phyloP scores from a whole-genome alignment of 2,329 filamentous ascomycete genomes.

The Penicillium occitanis region DNA sequence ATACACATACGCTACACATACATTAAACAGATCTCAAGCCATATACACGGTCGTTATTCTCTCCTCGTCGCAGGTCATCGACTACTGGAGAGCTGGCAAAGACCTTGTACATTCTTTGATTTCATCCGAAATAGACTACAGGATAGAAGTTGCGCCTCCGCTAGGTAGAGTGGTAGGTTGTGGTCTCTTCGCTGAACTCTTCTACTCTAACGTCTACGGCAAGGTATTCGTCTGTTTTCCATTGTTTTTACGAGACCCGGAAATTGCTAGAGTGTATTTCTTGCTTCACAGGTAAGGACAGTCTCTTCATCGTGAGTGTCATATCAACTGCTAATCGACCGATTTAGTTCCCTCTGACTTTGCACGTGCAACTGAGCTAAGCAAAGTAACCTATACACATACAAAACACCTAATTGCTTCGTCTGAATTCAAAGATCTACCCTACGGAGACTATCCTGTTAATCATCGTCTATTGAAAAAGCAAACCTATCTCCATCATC shows the following conservation, averaged over 20 bases:
- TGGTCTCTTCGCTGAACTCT: neutral
- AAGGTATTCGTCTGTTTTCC: slow-evolving; percentile 11
- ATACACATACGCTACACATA: neutral
- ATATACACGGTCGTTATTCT: neutral
- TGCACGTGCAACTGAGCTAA: neutral
- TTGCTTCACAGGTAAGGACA: slow-evolving; percentile 10
- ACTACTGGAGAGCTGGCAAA: slow-evolving; percentile 11
- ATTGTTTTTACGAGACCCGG: neutral
- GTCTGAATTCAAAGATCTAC: neutral
- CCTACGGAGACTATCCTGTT: slow-evolving; percentile 1
- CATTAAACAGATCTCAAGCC: neutral
- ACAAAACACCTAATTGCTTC: neutral
- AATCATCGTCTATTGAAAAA: neutral
- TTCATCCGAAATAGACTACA: slow-evolving; percentile 11
- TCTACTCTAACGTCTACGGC: neutral
- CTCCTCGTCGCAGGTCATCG: slow-evolving; percentile 22
- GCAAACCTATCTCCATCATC: neutral
- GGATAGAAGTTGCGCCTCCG: slow-evolving; percentile 18
- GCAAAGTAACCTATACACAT: slow-evolving; percentile 2
- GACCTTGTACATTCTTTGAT: slow-evolving; percentile 19
- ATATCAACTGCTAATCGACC: slow-evolving; percentile 2
- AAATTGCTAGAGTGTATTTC: slow-evolving; percentile 16
- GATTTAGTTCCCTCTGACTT: neutral
- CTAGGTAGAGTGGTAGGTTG: slow-evolving; percentile 16
- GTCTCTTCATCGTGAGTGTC: neutral